phyloP scores from a whole-genome alignment of 2,329 filamentous ascomycete species.

The Penicillium sclerotiorum region DNA sequence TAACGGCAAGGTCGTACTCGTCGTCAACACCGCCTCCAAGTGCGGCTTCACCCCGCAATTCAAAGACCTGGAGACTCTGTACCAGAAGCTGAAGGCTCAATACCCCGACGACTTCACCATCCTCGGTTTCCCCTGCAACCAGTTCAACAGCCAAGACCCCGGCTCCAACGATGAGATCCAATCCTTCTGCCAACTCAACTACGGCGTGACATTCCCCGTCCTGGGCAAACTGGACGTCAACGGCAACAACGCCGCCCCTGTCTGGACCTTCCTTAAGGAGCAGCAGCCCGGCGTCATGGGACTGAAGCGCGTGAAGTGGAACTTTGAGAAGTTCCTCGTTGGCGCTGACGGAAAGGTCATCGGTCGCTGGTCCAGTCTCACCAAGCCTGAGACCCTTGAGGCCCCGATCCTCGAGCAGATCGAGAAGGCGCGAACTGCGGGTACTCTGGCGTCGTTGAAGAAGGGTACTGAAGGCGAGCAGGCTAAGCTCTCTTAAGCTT shows the following conservation, averaged over 20 bases:
- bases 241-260: constrained; percentile 74
- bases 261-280: constrained; percentile 75
- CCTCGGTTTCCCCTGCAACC: constrained; percentile 97
- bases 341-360: constrained; percentile 83
- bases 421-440: constrained; percentile 53
- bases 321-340: constrained; percentile 98
- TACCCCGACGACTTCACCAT: constrained; percentile 79
- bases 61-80: constrained; percentile 84
- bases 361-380: constrained; percentile 82
- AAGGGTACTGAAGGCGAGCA: constrained; percentile 22
- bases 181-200: constrained; percentile 87
- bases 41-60: constrained; percentile 99
- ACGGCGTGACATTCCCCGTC: constrained; percentile 89
- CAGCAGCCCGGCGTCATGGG: constrained; percentile 81
- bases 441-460: constrained; percentile 28
- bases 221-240: constrained; percentile 94
- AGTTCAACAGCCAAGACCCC: constrained; percentile 90
- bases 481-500: constrained; percentile 26
- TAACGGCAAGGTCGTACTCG: constrained; percentile 88
- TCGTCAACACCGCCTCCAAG: constrained; percentile 98
- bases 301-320: constrained; percentile 95
- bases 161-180: constrained; percentile 80
- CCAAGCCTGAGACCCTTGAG: constrained; percentile 82
- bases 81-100: constrained; percentile 71
- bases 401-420: constrained; percentile 74